A percentile compares a stretch with the other conserved stretches of the same genome.
Evolutionary conservation across 2,329 filamentous ascomycete species (phyloP).

Genomic region (Emydomyces testavorans): DNA sequence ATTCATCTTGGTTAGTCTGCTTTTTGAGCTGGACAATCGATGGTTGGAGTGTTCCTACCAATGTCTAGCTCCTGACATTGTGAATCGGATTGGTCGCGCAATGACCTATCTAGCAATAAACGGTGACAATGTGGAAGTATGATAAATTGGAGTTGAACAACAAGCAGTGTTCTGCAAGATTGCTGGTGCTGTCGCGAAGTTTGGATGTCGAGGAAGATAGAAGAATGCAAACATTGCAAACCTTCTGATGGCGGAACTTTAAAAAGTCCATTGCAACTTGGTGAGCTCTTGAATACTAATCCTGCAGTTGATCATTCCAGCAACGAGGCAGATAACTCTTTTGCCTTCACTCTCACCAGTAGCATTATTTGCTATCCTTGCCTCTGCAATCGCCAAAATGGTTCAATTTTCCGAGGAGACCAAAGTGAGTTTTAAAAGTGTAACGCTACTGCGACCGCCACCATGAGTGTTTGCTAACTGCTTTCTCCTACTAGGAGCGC

Average conservation of each 20-base stretch:
- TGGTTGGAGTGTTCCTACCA: constrained; percentile 44
- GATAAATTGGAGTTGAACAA: not conserved
- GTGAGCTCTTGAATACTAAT: no score
- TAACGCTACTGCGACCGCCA: no score
- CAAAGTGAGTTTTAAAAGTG: constrained; percentile 56
- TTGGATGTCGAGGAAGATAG: not conserved
- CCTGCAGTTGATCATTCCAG: no score
- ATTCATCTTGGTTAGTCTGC: constrained; percentile 19
- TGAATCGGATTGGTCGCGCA: not conserved
- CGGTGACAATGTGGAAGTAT: not conserved
- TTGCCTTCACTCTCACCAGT: no score
- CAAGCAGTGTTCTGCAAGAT: not conserved
- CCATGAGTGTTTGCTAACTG: constrained; percentile 1
- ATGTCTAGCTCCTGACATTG: constrained; percentile 61
- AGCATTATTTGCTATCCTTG: not conserved
- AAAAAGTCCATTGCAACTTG: constrained; percentile 9
- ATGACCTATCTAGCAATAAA: not conserved
- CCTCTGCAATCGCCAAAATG: constrained; percentile 24
- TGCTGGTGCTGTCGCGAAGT: not conserved
- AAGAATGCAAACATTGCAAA: constrained; percentile 10
- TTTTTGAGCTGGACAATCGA: constrained; percentile 16
- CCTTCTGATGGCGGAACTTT: constrained; percentile 9
- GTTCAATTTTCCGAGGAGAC: constrained; percentile 84
- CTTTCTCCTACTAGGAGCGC: constrained; percentile 61
- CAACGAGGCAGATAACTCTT: not conserved